These are phyloP conservation scores for Hanseniaspora clermontiae DNA, from an alignment of 805 yeast species.

Conservation along the genomic window DNA sequence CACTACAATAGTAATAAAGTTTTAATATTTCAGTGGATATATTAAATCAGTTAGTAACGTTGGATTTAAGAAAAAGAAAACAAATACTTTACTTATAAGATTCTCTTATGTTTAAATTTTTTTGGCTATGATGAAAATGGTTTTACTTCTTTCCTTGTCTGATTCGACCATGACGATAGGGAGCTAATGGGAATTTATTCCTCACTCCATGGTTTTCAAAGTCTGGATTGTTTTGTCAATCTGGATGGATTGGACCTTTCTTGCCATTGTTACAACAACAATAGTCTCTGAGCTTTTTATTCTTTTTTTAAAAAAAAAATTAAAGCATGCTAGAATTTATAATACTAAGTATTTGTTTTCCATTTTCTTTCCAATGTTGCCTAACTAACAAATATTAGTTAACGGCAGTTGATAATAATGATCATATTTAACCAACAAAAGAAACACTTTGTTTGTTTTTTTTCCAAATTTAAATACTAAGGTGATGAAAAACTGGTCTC, in stretches of 20 bases:
- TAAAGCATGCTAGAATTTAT: background rate
- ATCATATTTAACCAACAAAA: background rate
- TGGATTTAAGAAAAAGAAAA: background rate
- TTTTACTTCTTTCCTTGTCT: conserved; percentile 85
- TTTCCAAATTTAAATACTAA: conserved; percentile 17
- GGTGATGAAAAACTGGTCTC: conserved; percentile 60
- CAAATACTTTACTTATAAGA: background rate
- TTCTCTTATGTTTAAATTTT: background rate
- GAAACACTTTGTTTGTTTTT: background rate
- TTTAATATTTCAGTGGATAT: background rate
- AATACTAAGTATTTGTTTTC: background rate
- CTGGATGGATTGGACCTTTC: conserved; percentile 43
- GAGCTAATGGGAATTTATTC: conserved; percentile 28
- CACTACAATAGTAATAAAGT: background rate
- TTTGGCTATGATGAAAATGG: conserved; percentile 35
- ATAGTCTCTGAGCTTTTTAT: conserved; percentile 13
- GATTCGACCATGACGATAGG: conserved; percentile 90
- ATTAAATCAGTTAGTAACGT: background rate
- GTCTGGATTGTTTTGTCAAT: conserved; percentile 8
- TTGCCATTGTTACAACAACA: conserved; percentile 55
- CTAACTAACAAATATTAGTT: background rate
- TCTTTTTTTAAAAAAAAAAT: background rate
- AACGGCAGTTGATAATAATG: background rate
- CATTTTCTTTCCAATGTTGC: background rate
- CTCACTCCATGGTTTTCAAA: conserved; percentile 21